Evolutionary conservation across 495 filamentous ascomycete species (phyloP), one percentile per base, ranked within the genome.

Genomic region (Penicillium diatomitis): DNA sequence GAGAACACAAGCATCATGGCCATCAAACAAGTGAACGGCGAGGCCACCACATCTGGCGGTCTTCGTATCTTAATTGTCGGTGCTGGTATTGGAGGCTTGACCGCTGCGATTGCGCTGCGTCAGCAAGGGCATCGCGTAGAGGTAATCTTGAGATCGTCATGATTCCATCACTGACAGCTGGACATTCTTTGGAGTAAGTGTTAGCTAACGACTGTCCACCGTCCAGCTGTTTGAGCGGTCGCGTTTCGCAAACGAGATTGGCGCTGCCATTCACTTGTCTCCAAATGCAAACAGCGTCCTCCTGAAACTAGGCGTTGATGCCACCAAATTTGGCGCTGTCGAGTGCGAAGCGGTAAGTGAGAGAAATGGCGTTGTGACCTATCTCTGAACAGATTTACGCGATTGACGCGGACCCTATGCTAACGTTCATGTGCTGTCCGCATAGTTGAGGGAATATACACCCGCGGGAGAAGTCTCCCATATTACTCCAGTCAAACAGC

Each of bases 41-140:
- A 46, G 4, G 30, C 50, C 34, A 20, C 20, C 20, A 44, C 53
- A 29, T 30, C 41, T 5, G 58, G 57, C 9, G 61, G 62, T 27
- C 55, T 68, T 11, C 58, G 52, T n/a, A 57, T 80, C 43, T 48
- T 70, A 50, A 77, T 82, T 27, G 70, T 77, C n/a, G 79, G 78
- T 9, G 78, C 73, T 10, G 78, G 80, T 0, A 81, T 81, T 20
- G 76, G 75, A 8, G 77, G 79, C 6, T 55, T 81, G 30, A 62
- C 70, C 2, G 71, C 77, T 9, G 78, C 79, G 0, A 73, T 81
- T 52, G 75, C 67, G 6, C 54, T 83, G 8, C 67, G 76, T 12
- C 65, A 72, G 30, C 64, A 75, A 40, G 79, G 79, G 8, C 80
- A 82, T 52, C 39, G 68, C n/a, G 77, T 81, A 28, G 57, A 69